A percentile compares a stretch with the other conserved stretches of the same genome.
phyloP scores from a whole-genome alignment of 2,329 filamentous ascomycete genomes.

The Monosporascus sp. region DNA sequence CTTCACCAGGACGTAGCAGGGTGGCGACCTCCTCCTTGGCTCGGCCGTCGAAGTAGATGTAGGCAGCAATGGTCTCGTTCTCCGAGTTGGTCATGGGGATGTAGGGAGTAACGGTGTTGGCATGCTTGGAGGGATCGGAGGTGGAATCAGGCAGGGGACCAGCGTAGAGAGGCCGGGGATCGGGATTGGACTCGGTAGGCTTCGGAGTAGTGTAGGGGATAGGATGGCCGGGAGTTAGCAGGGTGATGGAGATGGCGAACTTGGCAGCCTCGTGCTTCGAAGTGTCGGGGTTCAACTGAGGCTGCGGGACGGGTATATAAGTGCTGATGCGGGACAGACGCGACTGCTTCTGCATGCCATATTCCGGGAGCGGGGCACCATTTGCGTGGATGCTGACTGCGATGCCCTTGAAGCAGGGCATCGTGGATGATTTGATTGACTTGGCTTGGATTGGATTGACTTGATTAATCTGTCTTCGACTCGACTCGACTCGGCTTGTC shows the following conservation, averaged over 20 bases:
- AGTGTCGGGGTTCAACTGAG: conserved; percentile 65
- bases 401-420: conserved; percentile 99
- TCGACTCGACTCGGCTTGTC: too few species aligned
- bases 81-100: conserved; percentile 86
- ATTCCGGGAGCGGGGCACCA: conserved; percentile 77
- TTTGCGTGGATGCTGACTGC: conserved; percentile 92
- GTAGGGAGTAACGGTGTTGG: conserved; percentile 70
- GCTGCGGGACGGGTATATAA: conserved; percentile 92
- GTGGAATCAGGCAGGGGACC: conserved; percentile 58
- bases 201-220: conserved; percentile 93
- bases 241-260: conserved; percentile 96
- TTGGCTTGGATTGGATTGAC: too few species aligned
- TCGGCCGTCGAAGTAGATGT: conserved; percentile 97
- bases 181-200: conserved; percentile 66
- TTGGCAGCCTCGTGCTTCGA: conserved; percentile 87
- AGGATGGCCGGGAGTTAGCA: conserved; percentile 80
- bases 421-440: conserved; percentile 30
- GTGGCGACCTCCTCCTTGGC: conserved; percentile 97
- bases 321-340: conserved; percentile 88
- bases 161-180: conserved; percentile 77
- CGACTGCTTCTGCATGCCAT: conserved; percentile 91
- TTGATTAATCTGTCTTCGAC: too few species aligned
- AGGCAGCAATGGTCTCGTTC: conserved; percentile 96
- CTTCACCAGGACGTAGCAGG: conserved; percentile 82
- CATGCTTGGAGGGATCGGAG: conserved; percentile 41